Percentiles rank a stretch among this genome's conserved stretches.
Conservation (phyloP, 1,139 yeast genomes). For the Scheffersomyces cryptocercus region DNA sequence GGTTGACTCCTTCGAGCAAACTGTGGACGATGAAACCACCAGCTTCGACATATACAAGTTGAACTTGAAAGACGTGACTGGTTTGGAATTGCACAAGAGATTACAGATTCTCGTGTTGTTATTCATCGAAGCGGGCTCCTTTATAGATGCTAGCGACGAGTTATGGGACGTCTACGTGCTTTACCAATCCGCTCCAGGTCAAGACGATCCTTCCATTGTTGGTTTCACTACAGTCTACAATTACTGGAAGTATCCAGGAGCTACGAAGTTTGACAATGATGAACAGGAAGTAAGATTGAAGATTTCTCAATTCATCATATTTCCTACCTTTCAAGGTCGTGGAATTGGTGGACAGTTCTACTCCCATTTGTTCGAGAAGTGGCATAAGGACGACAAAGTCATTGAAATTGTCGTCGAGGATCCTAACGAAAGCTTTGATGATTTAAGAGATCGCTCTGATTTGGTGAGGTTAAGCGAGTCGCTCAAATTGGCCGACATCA, state of each 20-base stretch:
- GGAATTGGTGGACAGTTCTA: slow-evolving; percentile 74
- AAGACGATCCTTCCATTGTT: slow-evolving; percentile 46
- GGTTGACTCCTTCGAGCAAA: slow-evolving; percentile 34
- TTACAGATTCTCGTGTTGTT: slow-evolving; percentile 78
- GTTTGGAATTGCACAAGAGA: slow-evolving; percentile 62
- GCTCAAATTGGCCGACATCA: slow-evolving; percentile 23
- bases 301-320: slow-evolving; percentile 81
- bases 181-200: slow-evolving; percentile 40
- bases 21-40: slow-evolving; percentile 17
- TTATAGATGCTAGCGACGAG: slow-evolving; percentile 72
- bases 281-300: slow-evolving; percentile 58
- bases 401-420: slow-evolving; percentile 88
- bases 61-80: slow-evolving; percentile 37
- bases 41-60: slow-evolving; percentile 33
- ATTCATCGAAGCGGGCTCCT: slow-evolving; percentile 93
- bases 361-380: slow-evolving; percentile 49
- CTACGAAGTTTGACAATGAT: slow-evolving; percentile 53
- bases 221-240: slow-evolving; percentile 86
- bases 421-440: slow-evolving; percentile 92
- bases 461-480: slow-evolving; percentile 47
- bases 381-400: slow-evolving; percentile 57
- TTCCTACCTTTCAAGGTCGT: slow-evolving; percentile 78
- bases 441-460: slow-evolving; percentile 83
- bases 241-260: slow-evolving; percentile 75
- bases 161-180: slow-evolving; percentile 67